These are phyloP conservation scores for Cyberlindnera nakhonratchasimensis DNA, from an alignment of 805 yeast species.

Conservation along the genomic window DNA sequence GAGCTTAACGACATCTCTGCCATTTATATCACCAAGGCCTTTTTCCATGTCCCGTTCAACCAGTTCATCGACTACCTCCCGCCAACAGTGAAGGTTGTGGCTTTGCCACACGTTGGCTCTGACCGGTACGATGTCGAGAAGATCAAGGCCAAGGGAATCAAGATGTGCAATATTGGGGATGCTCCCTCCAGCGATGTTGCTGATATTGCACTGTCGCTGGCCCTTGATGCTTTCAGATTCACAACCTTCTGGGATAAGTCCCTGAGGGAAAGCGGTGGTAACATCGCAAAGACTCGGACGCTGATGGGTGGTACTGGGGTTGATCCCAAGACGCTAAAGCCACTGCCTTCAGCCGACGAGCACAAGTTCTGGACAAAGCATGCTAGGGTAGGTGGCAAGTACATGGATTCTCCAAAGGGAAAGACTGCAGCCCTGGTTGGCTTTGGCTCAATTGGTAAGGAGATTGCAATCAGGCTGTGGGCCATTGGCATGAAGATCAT, in stretches of 20 bases:
- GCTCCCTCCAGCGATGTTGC: slow-evolving; percentile 65
- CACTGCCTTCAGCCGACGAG: slow-evolving; percentile 25
- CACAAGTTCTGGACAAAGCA: slow-evolving; percentile 39
- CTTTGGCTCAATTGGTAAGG: slow-evolving; percentile 71
- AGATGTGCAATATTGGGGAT: slow-evolving; percentile 58
- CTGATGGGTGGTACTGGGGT: slow-evolving; percentile 33
- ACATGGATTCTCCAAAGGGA: slow-evolving; percentile 49
- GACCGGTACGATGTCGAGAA: slow-evolving; percentile 47
- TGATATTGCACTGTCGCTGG: slow-evolving; percentile 58
- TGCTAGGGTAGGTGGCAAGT: slow-evolving; percentile 43
- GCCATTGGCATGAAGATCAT: slow-evolving; percentile 62
- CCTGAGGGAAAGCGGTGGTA: slow-evolving; percentile 35
- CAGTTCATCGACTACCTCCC: slow-evolving; percentile 46
- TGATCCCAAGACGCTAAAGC: slow-evolving; percentile 32
- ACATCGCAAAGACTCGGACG: slow-evolving; percentile 46
- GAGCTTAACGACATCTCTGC: slow-evolving; percentile 42
- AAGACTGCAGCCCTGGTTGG: slow-evolving; percentile 66
- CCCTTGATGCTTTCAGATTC: slow-evolving; percentile 58
- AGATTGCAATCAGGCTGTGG: slow-evolving; percentile 53
- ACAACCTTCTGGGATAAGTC: slow-evolving; percentile 43
- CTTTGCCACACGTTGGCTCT: slow-evolving; percentile 58
- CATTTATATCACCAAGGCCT: slow-evolving; percentile 54
- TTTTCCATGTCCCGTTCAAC: slow-evolving; percentile 38
- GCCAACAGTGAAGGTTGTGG: slow-evolving; percentile 41
- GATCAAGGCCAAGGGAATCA: slow-evolving; percentile 45